phyloP scores from a whole-genome alignment of 179 eudicot genomes.

The Vitellaria paradoxa region DNA sequence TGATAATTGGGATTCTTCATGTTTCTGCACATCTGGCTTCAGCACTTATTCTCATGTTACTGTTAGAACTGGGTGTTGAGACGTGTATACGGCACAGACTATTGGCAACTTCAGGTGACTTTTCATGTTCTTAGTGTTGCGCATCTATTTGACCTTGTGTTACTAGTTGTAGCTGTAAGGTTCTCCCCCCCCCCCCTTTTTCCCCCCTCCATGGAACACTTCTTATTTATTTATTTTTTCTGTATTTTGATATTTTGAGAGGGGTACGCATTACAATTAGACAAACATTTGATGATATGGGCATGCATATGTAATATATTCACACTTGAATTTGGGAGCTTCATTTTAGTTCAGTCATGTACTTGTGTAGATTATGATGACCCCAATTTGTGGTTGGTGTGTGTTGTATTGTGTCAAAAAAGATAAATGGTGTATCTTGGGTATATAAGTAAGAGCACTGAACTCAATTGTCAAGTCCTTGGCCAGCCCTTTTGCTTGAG shows the following conservation, averaged over 20 bases:
- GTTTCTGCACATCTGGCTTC: conserved; percentile 82
- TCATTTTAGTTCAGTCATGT: too few relatives aligned
- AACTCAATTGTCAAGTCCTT: too few relatives aligned
- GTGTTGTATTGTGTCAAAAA: too few relatives aligned
- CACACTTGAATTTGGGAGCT: too few relatives aligned
- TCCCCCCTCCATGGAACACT: too few relatives aligned
- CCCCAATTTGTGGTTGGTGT: too few relatives aligned
- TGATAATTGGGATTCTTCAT: conserved; percentile 73
- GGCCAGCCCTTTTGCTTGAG: too few relatives aligned
- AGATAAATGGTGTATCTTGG: too few relatives aligned
- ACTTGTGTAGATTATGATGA: too few relatives aligned
- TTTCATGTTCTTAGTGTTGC: not conserved
- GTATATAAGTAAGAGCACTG: too few relatives aligned
- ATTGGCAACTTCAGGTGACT: conserved; percentile 84
- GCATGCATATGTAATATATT: not conserved
- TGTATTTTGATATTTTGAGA: not conserved
- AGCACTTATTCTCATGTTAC: conserved; percentile 89
- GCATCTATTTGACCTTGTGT: not conserved
- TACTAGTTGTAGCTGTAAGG: not conserved
- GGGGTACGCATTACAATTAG: conserved; percentile 20
- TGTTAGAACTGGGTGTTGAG: conserved; percentile 91
- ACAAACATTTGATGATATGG: not conserved
- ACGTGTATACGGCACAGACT: conserved; percentile 84
- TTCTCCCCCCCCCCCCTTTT: not conserved
- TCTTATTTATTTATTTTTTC: not conserved